Percentiles rank a stretch among this genome's conserved stretches.
Evolutionary conservation across 305 asterid genomes (phyloP).

Genomic region (Fraxinus velutina): DNA sequence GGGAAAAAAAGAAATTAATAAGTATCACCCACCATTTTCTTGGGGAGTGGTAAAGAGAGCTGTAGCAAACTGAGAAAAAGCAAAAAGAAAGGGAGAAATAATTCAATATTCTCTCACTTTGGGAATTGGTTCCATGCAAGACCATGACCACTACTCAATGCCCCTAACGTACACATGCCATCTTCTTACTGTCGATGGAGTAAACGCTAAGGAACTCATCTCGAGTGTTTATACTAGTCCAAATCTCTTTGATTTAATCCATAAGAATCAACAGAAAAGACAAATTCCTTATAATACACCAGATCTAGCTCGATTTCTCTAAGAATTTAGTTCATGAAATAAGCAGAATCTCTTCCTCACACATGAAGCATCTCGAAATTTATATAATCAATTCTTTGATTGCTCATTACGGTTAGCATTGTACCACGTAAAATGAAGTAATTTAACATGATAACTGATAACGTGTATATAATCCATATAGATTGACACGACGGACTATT

Average conservation of each 20-base stretch:
- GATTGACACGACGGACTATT: background rate
- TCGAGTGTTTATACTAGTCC: background rate
- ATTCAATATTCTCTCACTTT: constrained; percentile 59
- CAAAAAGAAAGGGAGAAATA: constrained; percentile 45
- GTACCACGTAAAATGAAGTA: background rate
- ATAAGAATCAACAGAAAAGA: background rate
- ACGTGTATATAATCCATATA: background rate
- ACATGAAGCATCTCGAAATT: too few species aligned
- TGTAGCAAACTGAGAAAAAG: constrained; percentile 72
- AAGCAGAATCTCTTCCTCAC: background rate
- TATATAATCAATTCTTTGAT: background rate
- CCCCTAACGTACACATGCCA: background rate
- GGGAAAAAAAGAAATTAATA: constrained; percentile 17
- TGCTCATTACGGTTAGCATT: background rate
- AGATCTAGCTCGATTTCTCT: too few species aligned
- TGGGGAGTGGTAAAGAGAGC: constrained; percentile 81
- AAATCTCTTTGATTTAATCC: background rate
- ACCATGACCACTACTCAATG: background rate
- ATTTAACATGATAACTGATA: too few species aligned
- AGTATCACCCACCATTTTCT: constrained; percentile 64
- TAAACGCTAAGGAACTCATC: background rate
- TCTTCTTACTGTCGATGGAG: background rate
- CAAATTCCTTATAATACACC: background rate
- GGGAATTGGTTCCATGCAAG: constrained; percentile 66
- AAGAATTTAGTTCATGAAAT: background rate